Evolutionary conservation across 2,329 filamentous ascomycete genomes (phyloP), one percentile per base, ranked within the genome.

Genomic region (Acrodontium crateriforme): DNA sequence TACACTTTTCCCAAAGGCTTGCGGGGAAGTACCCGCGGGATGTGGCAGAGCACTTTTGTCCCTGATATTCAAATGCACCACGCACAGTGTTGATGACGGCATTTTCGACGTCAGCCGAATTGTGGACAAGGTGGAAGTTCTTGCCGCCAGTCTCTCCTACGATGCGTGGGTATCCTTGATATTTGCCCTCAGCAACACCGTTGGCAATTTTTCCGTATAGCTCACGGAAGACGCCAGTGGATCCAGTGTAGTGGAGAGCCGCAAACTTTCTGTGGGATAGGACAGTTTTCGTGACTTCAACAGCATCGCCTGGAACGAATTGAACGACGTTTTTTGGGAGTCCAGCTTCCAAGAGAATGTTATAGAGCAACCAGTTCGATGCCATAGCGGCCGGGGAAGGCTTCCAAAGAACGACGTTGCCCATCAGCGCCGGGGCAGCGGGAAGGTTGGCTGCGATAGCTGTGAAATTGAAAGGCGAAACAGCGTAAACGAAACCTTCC

Each of bases 391-490:
- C 77, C 42, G 87, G 82, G 9, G 81, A 89, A n/a, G 85, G 85
- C 66, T 95, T 95, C 85, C 85, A 95, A 25, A 95, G 61, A 4
- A 93, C 83, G 2, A 94, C 87, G 55, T 95, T 95, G 33, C 85
- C 85, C 65, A 94, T 75, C 30, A 94, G 62, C 1, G 83, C 84
- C 9, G 87, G 84, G 1, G 81, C 77, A 25, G 73, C 78, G 10
- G 79, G 72, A 22, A 95, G 65, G 59, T 93, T 94, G 31, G 78
- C 87, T 8, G 75, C 84, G 44, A 95, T 92, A 38, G 85, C 85
- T 13, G 85, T 94, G 60, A 95, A 95, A 65, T 95, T 95, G 69
- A 94, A 95, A 23, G 85, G 85, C 34, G 77, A 82, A 45, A 94
- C 74, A 18, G 85, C 87, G 53, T 94, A 94, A 37, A 95, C 83